Evolutionary conservation across 495 filamentous ascomycete genomes (phyloP).

Genomic region (Cenococcum geophilum): DNA sequence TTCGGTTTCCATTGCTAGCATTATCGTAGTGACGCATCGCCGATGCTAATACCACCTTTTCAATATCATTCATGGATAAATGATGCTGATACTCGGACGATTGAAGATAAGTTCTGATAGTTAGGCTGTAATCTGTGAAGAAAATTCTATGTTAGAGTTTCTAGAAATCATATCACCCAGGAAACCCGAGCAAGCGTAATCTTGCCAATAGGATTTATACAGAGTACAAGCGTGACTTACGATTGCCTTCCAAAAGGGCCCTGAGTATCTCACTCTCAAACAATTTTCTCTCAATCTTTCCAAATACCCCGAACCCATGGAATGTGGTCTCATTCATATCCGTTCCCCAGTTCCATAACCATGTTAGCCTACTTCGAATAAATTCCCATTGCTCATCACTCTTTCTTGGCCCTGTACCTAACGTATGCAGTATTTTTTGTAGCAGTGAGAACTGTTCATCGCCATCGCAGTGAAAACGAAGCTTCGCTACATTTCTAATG

Average conservation of each 20-base stretch:
- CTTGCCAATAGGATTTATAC: no score
- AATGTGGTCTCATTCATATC: constrained; percentile 34
- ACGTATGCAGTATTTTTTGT: constrained; percentile 53
- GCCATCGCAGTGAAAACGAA: constrained; percentile 52
- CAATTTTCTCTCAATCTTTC: background rate
- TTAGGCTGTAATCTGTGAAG: constrained; percentile 56
- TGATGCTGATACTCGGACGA: constrained; percentile 45
- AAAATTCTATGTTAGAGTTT: no score
- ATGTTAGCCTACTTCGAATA: constrained; percentile 62
- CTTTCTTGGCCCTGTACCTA: constrained; percentile 46
- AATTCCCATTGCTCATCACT: constrained; percentile 64
- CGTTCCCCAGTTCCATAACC: constrained; percentile 74
- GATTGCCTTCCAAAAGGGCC: background rate
- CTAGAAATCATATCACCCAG: no score
- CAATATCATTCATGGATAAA: constrained; percentile 49
- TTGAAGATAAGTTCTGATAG: constrained; percentile 60
- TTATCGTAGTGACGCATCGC: constrained; percentile 78
- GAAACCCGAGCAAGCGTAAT: no score
- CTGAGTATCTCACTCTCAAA: constrained; percentile 9
- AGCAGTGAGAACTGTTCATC: constrained; percentile 63
- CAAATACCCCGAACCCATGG: background rate
- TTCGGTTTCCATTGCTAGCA: constrained; percentile 81
- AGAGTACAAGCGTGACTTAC: no score
- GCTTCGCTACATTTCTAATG: constrained; percentile 53
- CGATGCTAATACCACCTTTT: constrained; percentile 58